phyloP scores from a whole-genome alignment of 2,329 filamentous ascomycete species.

The Phialemonium atrogriseum region DNA sequence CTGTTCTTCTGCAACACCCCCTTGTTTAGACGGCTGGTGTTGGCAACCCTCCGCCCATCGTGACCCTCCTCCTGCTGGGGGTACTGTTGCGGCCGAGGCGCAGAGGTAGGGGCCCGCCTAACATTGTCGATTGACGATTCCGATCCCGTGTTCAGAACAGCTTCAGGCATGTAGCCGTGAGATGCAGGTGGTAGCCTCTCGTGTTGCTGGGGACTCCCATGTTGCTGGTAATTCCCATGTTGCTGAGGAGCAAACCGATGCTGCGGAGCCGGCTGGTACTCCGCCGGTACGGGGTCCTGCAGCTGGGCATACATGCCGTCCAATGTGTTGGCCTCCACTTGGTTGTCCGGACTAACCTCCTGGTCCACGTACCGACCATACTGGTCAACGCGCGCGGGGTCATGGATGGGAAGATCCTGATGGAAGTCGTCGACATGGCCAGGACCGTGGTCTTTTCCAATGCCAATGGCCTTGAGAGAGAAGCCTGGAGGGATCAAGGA shows the following conservation, averaged over 20 bases:
- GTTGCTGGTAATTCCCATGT: slow-evolving; percentile 28
- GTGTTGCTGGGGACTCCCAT: slow-evolving; percentile 32
- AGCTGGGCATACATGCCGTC: slow-evolving; percentile 24
- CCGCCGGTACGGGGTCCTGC: slow-evolving; percentile 14
- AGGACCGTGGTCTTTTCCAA: slow-evolving; percentile 45
- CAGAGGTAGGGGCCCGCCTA: slow-evolving; percentile 32
- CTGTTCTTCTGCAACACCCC: slow-evolving; percentile 76
- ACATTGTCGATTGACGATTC: slow-evolving; percentile 43
- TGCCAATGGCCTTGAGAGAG: slow-evolving; percentile 55
- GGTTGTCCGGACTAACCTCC: slow-evolving; percentile 12
- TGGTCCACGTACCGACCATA: slow-evolving; percentile 26
- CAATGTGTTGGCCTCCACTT: slow-evolving; percentile 17
- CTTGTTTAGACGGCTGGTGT: slow-evolving; percentile 25
- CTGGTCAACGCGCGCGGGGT: slow-evolving; percentile 30
- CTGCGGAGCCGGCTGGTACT: slow-evolving; percentile 25
- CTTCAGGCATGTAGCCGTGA: slow-evolving; percentile 37
- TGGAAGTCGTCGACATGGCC: slow-evolving; percentile 41
- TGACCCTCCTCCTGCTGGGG: slow-evolving; percentile 34
- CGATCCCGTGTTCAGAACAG: slow-evolving; percentile 41
- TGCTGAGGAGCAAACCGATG: slow-evolving; percentile 33
- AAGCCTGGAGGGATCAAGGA: slow-evolving; percentile 60
- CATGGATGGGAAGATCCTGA: slow-evolving; percentile 44
- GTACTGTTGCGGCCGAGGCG: slow-evolving; percentile 35
- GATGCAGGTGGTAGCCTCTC: slow-evolving; percentile 32
- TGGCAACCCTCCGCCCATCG: slow-evolving; percentile 24